Evolutionary conservation across 2,329 filamentous ascomycete species (phyloP).

Genomic region (Neocucurbitaria cava): DNA sequence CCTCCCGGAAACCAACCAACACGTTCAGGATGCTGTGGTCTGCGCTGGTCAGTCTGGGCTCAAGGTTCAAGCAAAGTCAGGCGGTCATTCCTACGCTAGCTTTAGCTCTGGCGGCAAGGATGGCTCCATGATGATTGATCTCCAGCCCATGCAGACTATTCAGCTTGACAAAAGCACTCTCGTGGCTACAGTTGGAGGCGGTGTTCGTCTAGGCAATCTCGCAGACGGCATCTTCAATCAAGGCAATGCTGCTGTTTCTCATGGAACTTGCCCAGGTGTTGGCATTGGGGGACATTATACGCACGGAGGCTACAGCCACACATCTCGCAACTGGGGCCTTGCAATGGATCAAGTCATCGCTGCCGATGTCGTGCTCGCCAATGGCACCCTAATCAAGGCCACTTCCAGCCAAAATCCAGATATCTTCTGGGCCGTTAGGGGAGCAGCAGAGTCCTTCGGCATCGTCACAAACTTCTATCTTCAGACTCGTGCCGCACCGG

Average conservation of each 20-base stretch:
- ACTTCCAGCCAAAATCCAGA: slow-evolving; percentile 45
- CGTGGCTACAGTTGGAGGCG: slow-evolving; percentile 56
- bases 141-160: slow-evolving; percentile 56
- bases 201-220: slow-evolving; percentile 56
- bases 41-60: slow-evolving; percentile 61
- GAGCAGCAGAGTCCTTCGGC: slow-evolving; percentile 52
- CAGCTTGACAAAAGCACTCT: slow-evolving; percentile 50
- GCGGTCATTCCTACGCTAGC: slow-evolving; percentile 69
- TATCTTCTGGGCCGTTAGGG: slow-evolving; percentile 53
- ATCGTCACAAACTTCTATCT: slow-evolving; percentile 50
- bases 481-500: slow-evolving; percentile 37
- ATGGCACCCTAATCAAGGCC: slow-evolving; percentile 48
- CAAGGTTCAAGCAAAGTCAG: slow-evolving; percentile 68
- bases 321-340: slow-evolving; percentile 45
- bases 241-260: slow-evolving; percentile 53
- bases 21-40: slow-evolving; percentile 64
- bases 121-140: slow-evolving; percentile 57
- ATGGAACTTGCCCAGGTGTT: slow-evolving; percentile 61
- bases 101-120: slow-evolving; percentile 59
- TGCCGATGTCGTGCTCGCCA: slow-evolving; percentile 49
- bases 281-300: slow-evolving; percentile 48
- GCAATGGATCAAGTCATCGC: slow-evolving; percentile 46
- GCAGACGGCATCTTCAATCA: slow-evolving; percentile 44
- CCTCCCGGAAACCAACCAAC: slow-evolving; percentile 59
- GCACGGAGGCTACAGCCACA: slow-evolving; percentile 46